These are phyloP conservation scores for Basidiobolus heterosporus DNA, from an alignment of 371 early-diverging fungal species.

Conservation along the genomic window DNA sequence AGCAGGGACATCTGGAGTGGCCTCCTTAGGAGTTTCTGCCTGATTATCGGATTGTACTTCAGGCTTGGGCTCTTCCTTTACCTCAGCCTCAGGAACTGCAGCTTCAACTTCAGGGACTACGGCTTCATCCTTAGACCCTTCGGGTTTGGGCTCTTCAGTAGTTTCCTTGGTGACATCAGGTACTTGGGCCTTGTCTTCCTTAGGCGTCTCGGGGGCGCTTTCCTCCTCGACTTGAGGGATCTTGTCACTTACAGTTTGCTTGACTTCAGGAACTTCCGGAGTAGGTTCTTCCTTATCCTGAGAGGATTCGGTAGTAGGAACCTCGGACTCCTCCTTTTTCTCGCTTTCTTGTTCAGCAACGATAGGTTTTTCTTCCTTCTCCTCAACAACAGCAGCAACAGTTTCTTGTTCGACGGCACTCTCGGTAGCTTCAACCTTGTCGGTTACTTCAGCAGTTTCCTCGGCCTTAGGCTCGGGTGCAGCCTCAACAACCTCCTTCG, in stretches of 20 bases:
- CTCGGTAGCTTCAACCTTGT: no score
- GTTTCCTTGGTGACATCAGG: neutral
- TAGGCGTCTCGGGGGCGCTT: neutral
- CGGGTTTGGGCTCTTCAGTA: neutral
- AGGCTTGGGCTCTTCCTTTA: slow-evolving; percentile 5
- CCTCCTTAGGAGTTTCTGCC: slow-evolving; percentile 6
- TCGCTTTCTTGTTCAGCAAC: neutral
- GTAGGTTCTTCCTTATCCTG: slow-evolving; percentile 1
- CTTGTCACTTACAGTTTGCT: neutral
- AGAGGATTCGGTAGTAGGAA: neutral
- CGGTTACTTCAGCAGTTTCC: neutral
- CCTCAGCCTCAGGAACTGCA: neutral
- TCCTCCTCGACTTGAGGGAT: slow-evolving; percentile 1
- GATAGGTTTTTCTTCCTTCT: neutral
- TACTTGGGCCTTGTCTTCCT: neutral
- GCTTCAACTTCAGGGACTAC: neutral
- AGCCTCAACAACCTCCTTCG: neutral
- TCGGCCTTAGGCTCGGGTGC: neutral
- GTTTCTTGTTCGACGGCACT: neutral
- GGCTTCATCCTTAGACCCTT: neutral
- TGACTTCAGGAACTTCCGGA: neutral
- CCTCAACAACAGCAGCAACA: neutral
- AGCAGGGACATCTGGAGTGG: slow-evolving; percentile 4
- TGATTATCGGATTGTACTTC: neutral
- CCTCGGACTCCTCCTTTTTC: slow-evolving; percentile 1